Conservation (phyloP, 768 basidiomycete genomes). For the Lactarius akahatsu region DNA sequence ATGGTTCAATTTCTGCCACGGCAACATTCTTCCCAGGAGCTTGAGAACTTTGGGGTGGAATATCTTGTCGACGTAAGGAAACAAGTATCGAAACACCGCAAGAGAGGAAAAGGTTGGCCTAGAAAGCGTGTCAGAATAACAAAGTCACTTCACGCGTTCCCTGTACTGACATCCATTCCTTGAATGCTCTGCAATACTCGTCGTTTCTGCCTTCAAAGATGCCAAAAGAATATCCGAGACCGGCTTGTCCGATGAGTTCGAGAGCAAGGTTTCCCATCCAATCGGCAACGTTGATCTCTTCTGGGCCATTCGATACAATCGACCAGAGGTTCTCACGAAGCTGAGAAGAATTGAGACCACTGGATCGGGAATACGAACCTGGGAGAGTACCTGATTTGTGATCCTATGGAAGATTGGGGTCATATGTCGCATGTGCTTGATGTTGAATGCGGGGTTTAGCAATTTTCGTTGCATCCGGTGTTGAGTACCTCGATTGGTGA, state of each 20-base stretch:
- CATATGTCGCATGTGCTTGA: conserved; percentile 30
- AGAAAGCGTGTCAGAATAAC: not conserved
- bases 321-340: not conserved
- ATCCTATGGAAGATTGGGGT: conserved; percentile 29
- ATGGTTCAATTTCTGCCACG: conserved; percentile 36
- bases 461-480: conserved; percentile 21
- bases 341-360: not conserved
- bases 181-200: conserved; percentile 15
- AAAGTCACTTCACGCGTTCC: not conserved
- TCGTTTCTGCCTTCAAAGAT: not conserved
- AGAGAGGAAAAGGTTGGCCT: conserved; percentile 24
- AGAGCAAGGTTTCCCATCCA: conserved; percentile 30
- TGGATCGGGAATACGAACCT: not conserved
- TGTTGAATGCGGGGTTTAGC: conserved; percentile 27
- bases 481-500: not conserved
- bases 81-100: not conserved
- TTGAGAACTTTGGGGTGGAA: conserved; percentile 34
- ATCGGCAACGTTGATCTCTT: conserved; percentile 26
- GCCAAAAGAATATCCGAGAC: conserved; percentile 31
- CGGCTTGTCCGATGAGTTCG: conserved; percentile 32
- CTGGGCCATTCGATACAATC: not conserved
- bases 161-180: conserved; percentile 21
- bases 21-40: conserved; percentile 37
- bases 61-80: conserved; percentile 21
- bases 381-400: conserved; percentile 18